Evolutionary conservation across 805 yeast species (phyloP), one percentile per base, ranked within the genome.

Genomic region (Lachancea cidri): DNA sequence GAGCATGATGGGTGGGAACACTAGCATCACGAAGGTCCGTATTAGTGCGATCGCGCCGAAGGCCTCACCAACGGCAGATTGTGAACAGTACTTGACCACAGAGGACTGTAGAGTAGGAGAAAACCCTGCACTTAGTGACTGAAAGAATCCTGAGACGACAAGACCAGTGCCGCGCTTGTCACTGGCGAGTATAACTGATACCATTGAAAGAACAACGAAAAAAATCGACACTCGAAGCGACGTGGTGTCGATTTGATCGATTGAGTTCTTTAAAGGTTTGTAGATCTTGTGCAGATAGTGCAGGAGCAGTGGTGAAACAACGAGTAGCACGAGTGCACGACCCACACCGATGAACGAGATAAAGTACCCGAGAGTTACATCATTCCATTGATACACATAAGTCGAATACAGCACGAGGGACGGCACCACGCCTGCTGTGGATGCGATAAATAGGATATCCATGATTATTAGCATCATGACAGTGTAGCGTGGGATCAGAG

Each of bases 21-120:
- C 42, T 44, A 81, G 62, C 44, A 66, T 60, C 3, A 73, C 58
- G 0, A 73, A 36, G 47, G 77, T 80, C 54, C 78, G 76, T 14
- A 81, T 55, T 37, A 83, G 57, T 0, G 86, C 76, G 33, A 83
- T 58, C 0, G 82, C 86, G 7, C 91, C 88, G 62, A 82, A 83
- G 14, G 81, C 67, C 57, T 82, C 87, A 14, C 94, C 94, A 4
- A 77, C 70, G 46, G 72, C 72, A 11, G 72, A 68, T 31, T 76
- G 77, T 1, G 77, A 76, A 45, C 71, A 74, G 57, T 79, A 79
- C 56, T 84, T 84, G 40, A 79, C 69, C 8, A 82, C 61, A 1
- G 83, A 49, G 0, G 83, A 70, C 52, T 77, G 81, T 8, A 81
- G 47, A 0, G 81, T 69, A 1, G 93, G 91, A 1, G 76, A 64